Percentiles rank a stretch among this genome's conserved stretches.
These are phyloP conservation scores for Peniophora sp. DNA, from an alignment of 1,284 basidiomycete species.

Conservation along the genomic window DNA sequence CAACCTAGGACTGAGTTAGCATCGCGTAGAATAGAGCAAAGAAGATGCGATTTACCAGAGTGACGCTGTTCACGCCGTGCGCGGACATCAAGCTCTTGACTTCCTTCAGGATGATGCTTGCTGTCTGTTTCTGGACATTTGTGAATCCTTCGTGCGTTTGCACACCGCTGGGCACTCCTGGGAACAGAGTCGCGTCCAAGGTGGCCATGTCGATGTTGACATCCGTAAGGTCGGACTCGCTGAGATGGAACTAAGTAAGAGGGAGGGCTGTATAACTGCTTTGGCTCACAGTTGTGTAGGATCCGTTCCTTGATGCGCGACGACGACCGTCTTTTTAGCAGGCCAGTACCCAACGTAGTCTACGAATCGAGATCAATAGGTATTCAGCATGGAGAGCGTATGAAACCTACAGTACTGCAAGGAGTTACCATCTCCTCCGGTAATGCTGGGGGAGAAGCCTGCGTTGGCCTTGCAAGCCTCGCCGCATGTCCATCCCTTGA, in stretches of 20 bases:
- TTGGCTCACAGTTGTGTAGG: constrained; percentile 24
- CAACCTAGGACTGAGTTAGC: constrained; percentile 14
- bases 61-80: constrained; percentile 27
- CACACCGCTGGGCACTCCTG: constrained; percentile 39
- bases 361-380: constrained; percentile 14
- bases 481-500: constrained; percentile 28
- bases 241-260: constrained; percentile 21
- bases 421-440: constrained; percentile 48
- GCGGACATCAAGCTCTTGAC: constrained; percentile 26
- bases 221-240: constrained; percentile 46
- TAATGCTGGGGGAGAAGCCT: constrained; percentile 42
- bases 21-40: not conserved
- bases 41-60: constrained; percentile 19
- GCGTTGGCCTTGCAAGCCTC: constrained; percentile 43
- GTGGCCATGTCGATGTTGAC: constrained; percentile 31
- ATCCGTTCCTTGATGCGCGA: constrained; percentile 39
- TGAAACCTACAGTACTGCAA: constrained; percentile 33
- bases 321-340: constrained; percentile 28
- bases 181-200: constrained; percentile 45
- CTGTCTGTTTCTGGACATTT: constrained; percentile 42
- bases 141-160: constrained; percentile 52
- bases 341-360: constrained; percentile 34
- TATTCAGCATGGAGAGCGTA: not conserved
- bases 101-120: constrained; percentile 27
- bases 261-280: not conserved